phyloP scores from a whole-genome alignment of 441 rosid genomes.

The Eutrema salsugineum region DNA sequence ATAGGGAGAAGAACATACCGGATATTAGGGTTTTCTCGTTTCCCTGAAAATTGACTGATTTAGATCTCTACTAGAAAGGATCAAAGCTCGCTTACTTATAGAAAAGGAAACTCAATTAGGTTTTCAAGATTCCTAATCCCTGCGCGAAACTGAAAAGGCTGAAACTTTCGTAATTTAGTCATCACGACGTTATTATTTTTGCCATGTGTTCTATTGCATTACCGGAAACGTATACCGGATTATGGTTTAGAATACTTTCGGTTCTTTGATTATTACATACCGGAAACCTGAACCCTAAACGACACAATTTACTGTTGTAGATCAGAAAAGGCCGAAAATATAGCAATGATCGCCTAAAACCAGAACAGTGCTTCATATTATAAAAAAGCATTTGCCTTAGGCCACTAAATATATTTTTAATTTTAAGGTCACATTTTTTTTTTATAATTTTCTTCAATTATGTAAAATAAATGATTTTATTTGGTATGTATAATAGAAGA shows the following conservation, averaged over 20 bases:
- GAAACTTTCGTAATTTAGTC: background rate
- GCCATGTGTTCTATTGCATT: background rate
- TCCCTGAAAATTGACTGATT: background rate
- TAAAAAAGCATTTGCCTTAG: too few relatives aligned
- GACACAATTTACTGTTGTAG: too few relatives aligned
- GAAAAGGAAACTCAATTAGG: background rate
- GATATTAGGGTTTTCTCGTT: slow-evolving; percentile 2
- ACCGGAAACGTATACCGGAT: slow-evolving; percentile 12
- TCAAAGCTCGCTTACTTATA: background rate
- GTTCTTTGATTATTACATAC: background rate
- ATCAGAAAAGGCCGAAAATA: too few relatives aligned
- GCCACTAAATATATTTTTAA: too few relatives aligned
- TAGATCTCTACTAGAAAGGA: background rate
- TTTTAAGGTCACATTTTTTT: too few relatives aligned
- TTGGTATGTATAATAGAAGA: too few relatives aligned
- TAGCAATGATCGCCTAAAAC: too few relatives aligned
- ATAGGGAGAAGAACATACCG: background rate
- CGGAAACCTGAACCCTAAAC: too few relatives aligned
- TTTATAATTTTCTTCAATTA: too few relatives aligned
- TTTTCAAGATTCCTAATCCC: background rate
- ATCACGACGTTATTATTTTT: background rate
- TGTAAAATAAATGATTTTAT: too few relatives aligned
- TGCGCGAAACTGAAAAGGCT: background rate
- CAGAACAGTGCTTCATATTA: too few relatives aligned
- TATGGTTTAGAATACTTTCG: background rate